A percentile compares a stretch with the other conserved stretches of the same genome.
phyloP scores from a whole-genome alignment of 2,329 filamentous ascomycete genomes.

The Diaporthe batatas region DNA sequence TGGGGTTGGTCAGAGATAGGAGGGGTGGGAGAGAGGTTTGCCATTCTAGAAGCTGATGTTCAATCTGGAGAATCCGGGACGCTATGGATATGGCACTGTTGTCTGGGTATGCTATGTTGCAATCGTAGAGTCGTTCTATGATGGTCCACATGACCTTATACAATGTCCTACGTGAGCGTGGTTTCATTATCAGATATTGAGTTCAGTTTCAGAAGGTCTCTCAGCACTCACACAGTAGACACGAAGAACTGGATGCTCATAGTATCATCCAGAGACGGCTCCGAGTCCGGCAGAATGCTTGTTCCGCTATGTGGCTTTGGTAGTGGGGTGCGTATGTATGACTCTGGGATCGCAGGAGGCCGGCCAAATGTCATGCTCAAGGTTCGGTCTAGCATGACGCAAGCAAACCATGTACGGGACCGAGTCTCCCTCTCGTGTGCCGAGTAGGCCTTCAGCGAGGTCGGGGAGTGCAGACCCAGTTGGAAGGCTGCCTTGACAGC shows the following conservation, averaged over 20 bases:
- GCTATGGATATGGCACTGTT: slow-evolving; percentile 44
- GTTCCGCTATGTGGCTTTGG: slow-evolving; percentile 44
- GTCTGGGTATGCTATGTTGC: slow-evolving; percentile 54
- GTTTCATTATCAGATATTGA: neutral
- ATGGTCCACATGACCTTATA: slow-evolving; percentile 53
- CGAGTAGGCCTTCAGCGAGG: slow-evolving; percentile 53
- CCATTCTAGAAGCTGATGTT: slow-evolving; percentile 57
- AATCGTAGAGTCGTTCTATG: slow-evolving; percentile 58
- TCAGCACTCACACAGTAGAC: slow-evolving; percentile 50
- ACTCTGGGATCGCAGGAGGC: slow-evolving; percentile 59
- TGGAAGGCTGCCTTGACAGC: slow-evolving; percentile 64
- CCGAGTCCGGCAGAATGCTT: neutral
- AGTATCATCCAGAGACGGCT: slow-evolving; percentile 22
- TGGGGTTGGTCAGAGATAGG: slow-evolving; percentile 46
- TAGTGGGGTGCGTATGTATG: slow-evolving; percentile 56
- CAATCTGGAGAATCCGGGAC: slow-evolving; percentile 54
- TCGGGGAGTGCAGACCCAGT: slow-evolving; percentile 63
- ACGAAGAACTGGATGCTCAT: slow-evolving; percentile 49
- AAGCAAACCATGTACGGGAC: slow-evolving; percentile 64
- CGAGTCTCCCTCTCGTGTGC: slow-evolving; percentile 61
- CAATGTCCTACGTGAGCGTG: slow-evolving; percentile 45
- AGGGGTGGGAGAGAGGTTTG: slow-evolving; percentile 49
- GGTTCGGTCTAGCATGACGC: slow-evolving; percentile 61
- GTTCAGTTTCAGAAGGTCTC: too few relatives aligned
- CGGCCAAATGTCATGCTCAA: slow-evolving; percentile 66